These are phyloP conservation scores for Peronosclerospora sorghi DNA, from an alignment of 352 stramenopile species.

Conservation along the genomic window DNA sequence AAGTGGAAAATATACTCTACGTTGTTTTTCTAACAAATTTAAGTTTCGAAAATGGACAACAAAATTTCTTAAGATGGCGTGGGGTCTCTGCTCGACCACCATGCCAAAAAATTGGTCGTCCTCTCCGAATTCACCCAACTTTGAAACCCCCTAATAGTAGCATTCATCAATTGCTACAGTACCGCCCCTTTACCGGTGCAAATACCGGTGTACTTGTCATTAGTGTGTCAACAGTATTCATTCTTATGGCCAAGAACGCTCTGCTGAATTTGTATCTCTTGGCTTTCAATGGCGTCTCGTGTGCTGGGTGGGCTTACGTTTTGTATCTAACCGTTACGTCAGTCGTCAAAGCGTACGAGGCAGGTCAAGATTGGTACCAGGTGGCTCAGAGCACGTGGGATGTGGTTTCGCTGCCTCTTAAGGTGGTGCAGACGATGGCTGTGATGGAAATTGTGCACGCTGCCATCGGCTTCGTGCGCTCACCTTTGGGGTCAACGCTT, in stretches of 20 bases:
- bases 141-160: too few relatives aligned
- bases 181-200: too few relatives aligned
- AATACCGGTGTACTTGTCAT: too few relatives aligned
- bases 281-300: conserved; percentile 60
- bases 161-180: too few relatives aligned
- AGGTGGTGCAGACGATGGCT: conserved; percentile 89
- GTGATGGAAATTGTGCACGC: conserved; percentile 95
- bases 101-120: too few relatives aligned
- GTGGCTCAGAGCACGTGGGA: conserved; percentile 45
- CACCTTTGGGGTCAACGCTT: conserved; percentile 87
- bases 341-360: conserved; percentile 28
- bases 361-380: conserved; percentile 39
- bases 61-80: too few relatives aligned
- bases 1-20: too few relatives aligned
- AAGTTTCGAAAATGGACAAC: too few relatives aligned
- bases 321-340: conserved; percentile 50
- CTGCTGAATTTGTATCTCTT: conserved; percentile 65
- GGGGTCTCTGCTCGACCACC: too few relatives aligned
- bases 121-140: too few relatives aligned
- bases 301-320: conserved; percentile 61
- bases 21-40: too few relatives aligned
- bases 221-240: neutral
- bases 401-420: conserved; percentile 43
- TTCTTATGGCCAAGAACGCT: conserved; percentile 53
- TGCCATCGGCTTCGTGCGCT: conserved; percentile 90